A percentile compares a stretch with the other conserved stretches of the same genome.
Conservation (phyloP, 2,329 filamentous ascomycete genomes). For the Aspergillus sp. region DNA sequence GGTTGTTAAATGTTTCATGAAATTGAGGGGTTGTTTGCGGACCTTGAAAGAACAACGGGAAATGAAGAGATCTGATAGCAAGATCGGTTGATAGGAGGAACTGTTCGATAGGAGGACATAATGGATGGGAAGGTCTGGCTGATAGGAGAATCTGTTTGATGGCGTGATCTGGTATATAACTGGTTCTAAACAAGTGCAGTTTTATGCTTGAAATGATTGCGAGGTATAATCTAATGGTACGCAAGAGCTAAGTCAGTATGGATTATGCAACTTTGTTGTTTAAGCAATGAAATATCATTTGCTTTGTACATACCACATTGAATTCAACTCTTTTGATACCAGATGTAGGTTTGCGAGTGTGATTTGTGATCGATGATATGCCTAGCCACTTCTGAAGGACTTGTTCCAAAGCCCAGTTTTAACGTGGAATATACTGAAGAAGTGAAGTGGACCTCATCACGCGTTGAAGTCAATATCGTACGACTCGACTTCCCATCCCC, state of each 20-base stretch:
- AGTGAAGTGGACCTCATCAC: not conserved
- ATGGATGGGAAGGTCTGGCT: too few species aligned
- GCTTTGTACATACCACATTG: not conserved
- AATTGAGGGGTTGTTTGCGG: not conserved
- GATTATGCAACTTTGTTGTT: not conserved
- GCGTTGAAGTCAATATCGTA: not conserved
- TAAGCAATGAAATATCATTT: not conserved
- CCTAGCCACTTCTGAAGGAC: not conserved
- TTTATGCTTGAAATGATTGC: too few species aligned
- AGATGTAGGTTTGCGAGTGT: too few species aligned
- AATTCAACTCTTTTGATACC: not conserved
- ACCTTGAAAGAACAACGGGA: not conserved
- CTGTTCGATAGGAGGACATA: too few species aligned
- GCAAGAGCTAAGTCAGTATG: not conserved
- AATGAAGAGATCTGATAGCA: not conserved
- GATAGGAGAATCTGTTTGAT: too few species aligned
- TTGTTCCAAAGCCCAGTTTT: too few species aligned
- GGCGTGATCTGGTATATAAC: too few species aligned
- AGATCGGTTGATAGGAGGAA: not conserved
- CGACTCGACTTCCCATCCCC: not conserved
- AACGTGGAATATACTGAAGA: not conserved
- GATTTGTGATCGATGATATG: too few species aligned
- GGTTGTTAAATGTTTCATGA: conserved; percentile 18
- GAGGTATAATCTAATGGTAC: not conserved
- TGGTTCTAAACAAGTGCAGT: too few species aligned